These are phyloP conservation scores for Thalia dealbata DNA, from an alignment of 176 grass and related monocot species.

Conservation along the genomic window DNA sequence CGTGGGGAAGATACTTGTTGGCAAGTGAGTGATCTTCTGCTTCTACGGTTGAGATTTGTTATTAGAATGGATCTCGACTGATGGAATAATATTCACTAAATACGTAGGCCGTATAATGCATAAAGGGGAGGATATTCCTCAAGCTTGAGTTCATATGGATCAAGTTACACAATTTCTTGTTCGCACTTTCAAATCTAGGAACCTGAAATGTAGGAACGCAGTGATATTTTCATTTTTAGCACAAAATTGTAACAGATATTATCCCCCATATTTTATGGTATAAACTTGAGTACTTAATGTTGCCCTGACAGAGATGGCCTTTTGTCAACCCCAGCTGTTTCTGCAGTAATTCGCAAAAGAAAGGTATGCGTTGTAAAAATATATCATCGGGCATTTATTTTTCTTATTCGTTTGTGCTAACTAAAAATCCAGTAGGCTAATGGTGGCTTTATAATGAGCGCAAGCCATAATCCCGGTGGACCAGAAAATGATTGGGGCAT, in stretches of 20 bases:
- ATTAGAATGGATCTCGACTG: not conserved
- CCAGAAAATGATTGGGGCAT: slow-evolving; percentile 86
- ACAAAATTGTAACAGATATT: not conserved
- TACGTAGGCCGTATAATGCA: not conserved
- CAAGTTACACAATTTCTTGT: too few relatives aligned
- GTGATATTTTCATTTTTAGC: not conserved
- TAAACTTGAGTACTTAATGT: slow-evolving; percentile 9
- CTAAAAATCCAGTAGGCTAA: slow-evolving; percentile 47
- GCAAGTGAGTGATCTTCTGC: slow-evolving; percentile 34
- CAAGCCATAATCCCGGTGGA: slow-evolving; percentile 93
- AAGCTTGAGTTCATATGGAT: too few relatives aligned
- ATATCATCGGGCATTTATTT: not conserved
- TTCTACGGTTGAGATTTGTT: not conserved
- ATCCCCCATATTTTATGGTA: not conserved
- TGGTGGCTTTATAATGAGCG: slow-evolving; percentile 90
- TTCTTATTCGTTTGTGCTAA: slow-evolving; percentile 5
- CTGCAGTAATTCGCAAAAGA: slow-evolving; percentile 78
- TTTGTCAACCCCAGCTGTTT: slow-evolving; percentile 81
- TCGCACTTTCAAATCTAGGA: too few relatives aligned
- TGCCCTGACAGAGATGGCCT: slow-evolving; percentile 46
- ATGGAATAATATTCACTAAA: not conserved
- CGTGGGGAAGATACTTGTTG: slow-evolving; percentile 69
- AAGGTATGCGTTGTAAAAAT: slow-evolving; percentile 28
- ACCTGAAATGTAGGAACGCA: too few relatives aligned
- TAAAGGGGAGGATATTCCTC: not conserved